Percentiles rank a stretch among this genome's conserved stretches.
Conservation (phyloP, 495 filamentous ascomycete species). For the Aspergillus biplanus region DNA sequence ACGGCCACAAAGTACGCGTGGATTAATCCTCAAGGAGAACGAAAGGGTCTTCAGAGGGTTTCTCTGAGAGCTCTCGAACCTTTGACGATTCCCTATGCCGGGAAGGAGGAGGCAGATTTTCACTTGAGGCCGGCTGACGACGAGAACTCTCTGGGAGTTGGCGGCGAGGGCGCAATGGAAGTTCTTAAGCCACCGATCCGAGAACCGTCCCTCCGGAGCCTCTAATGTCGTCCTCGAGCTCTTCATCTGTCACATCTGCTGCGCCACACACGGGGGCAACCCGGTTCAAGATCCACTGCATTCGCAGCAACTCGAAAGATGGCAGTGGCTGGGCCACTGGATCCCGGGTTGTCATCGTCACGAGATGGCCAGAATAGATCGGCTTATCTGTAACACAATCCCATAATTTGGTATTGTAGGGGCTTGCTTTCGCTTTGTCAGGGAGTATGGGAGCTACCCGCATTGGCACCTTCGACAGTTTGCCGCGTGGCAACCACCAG, state of each 20-base stretch:
- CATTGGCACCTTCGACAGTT: neutral
- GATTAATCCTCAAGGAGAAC: neutral
- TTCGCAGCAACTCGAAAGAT: conserved; percentile 23
- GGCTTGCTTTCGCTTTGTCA: neutral
- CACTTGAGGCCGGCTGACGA: neutral
- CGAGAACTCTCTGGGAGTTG: conserved; percentile 1
- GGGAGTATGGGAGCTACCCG: conserved; percentile 6
- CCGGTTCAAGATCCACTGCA: conserved; percentile 29
- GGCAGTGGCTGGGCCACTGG: conserved; percentile 23
- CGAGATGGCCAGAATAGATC: conserved; percentile 19
- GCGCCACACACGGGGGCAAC: conserved; percentile 25
- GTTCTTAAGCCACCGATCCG: neutral
- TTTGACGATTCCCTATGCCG: conserved; percentile 5
- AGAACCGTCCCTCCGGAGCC: neutral
- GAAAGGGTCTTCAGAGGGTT: conserved; percentile 5
- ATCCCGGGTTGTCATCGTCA: conserved; percentile 26
- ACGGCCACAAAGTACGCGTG: neutral
- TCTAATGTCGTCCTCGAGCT: conserved; percentile 8
- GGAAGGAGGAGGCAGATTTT: conserved; percentile 1
- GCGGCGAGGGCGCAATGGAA: neutral
- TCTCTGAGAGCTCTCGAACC: conserved; percentile 2
- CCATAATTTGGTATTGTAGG: conserved; percentile 8
- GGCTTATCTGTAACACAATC: conserved; percentile 9
- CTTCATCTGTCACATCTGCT: conserved; percentile 22
- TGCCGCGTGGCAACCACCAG: conserved; percentile 10